Evolutionary conservation across 148 eudicot genomes (phyloP).

Genomic region (Salicornia ramosissima): DNA sequence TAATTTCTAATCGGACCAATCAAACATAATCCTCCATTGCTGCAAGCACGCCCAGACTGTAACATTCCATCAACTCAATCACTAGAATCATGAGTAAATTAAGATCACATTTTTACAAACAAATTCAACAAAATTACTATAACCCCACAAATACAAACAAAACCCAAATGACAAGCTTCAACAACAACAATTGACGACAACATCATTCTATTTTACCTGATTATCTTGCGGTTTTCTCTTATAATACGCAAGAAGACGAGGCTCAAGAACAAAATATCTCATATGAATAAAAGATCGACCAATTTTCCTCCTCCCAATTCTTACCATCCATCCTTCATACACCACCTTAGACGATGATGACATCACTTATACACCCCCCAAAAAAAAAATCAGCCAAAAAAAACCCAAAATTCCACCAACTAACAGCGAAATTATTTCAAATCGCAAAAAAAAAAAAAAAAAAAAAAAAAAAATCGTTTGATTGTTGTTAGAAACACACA

Average conservation of each 20-base stretch:
- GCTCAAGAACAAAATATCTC: constrained; percentile 92
- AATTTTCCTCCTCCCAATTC: constrained; percentile 90
- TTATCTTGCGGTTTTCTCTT: constrained; percentile 93
- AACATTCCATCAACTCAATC: neutral
- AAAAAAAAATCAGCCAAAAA: constrained; percentile 5
- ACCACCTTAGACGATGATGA: constrained; percentile 60
- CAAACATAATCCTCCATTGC: neutral
- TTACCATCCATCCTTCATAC: constrained; percentile 99
- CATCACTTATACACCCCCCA: constrained; percentile 15
- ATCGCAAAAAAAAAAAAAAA: too few species aligned
- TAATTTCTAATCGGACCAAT: neutral
- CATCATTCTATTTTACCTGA: constrained; percentile 44
- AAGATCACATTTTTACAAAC: constrained; percentile 7
- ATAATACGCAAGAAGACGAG: constrained; percentile 83
- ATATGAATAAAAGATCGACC: constrained; percentile 94
- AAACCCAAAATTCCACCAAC: constrained; percentile 8
- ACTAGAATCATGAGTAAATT: constrained; percentile 2
- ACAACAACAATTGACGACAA: neutral
- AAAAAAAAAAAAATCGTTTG: too few species aligned
- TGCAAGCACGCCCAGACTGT: neutral
- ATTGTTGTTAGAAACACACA: neutral
- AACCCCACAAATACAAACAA: neutral
- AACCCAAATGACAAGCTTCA: neutral
- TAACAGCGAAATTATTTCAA: constrained; percentile 9
- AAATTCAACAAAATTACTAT: constrained; percentile 6